Base-by-base conservation (phyloP, 1,139 yeast genomes). In the Hyphopichia pseudoburtonii region DNA sequence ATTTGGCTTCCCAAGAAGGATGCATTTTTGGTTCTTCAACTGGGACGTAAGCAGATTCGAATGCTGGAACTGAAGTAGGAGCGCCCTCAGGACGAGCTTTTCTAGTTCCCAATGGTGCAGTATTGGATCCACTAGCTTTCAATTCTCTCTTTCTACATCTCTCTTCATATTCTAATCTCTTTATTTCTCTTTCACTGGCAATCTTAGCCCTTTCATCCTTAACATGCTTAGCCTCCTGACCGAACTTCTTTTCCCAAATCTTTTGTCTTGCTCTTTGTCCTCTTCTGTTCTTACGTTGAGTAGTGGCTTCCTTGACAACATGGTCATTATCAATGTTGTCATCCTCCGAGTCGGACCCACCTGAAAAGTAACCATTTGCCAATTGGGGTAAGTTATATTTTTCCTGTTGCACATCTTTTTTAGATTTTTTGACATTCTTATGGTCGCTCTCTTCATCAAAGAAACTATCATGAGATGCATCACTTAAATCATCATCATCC, bases 221-320 rank as follows among this genome's bases (percentile, higher is more conserved):
- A 26, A 89, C 72, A 57, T 94, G 99, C 41, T 81, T 83, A n/a
- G 98, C 98, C 27, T 70, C 70, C 25, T 64, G 62, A 27, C 98
- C 98, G 56, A 73, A 92, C 59, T 92, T 92, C 62, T 76, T 69
- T 54, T 89, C 98, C 97, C 97, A 90, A 38, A 92, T 88, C 66
- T 86, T 85, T 59, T 92, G 94, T 64, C 99, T 81, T 2, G 97
- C 98, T 48, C 97, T 73, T 68, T 94, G 98, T 16, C 98, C 98
- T 56, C 97, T 80, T 62, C 98, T 76, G 59, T 92, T 94, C 52
- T 89, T 89, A 46, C 94, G 76, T 43, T 63, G 67, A 15, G 60
- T 51, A 2, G 76, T 72, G 18, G 75, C 73, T 35, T 73, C 72
- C 45, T 78, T 75, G 6, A 83, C 89, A 2, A 80, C 72, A 30